Base-by-base conservation (phyloP, 2,329 filamentous ascomycete genomes). In the Immersiporthe knoxdaviesiana region DNA sequence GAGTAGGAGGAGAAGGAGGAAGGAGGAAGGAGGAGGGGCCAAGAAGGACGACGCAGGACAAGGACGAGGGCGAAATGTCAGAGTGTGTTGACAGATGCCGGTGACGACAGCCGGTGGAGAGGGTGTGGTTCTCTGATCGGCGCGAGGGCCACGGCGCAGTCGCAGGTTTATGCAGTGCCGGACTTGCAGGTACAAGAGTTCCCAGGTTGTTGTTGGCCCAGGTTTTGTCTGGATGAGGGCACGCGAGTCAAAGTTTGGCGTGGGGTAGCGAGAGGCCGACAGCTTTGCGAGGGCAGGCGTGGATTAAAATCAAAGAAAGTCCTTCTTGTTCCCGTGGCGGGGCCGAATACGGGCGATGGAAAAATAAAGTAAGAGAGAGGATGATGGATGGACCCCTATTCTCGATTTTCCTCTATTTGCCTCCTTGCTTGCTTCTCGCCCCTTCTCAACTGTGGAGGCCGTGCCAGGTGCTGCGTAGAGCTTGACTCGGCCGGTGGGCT, bases 101-200 rank as follows among this genome's bases (percentile, higher is more conserved):
- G 47, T 61, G 60, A 59, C 58, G 66, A 59, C 63, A 61, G 62
- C 59, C 69, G 47, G 65, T 63, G 60, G 59, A 59, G 52, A 68
- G 32, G n/a, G 63, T 32, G 47, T 39, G 63, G 50, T 63, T 60
- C 41, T 58, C 67, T 2, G 47, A 52, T 64, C 37, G 37, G 62
- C 44, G 52, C 44, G 63, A 54, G 66, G 44, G 41, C 65, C 58
- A 30, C 37, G 39, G 30, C 32, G 32, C 39, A 24, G 59, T 61
- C 37, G 59, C 21, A n/a, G 58, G 32, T 61, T 41, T n/a, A 63
- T 27, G 60, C 39, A 44, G 3, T 18, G 14, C 37, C 24, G 10
- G 18, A 24, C 24, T 27, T 18, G 11, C 37, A 30, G 39, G 39
- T 47, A 12, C 39, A 50, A 24, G 35, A 35, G 37, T 39, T 30